Conservation (phyloP, 495 filamentous ascomycete genomes). For the Neurospora intermedia region DNA sequence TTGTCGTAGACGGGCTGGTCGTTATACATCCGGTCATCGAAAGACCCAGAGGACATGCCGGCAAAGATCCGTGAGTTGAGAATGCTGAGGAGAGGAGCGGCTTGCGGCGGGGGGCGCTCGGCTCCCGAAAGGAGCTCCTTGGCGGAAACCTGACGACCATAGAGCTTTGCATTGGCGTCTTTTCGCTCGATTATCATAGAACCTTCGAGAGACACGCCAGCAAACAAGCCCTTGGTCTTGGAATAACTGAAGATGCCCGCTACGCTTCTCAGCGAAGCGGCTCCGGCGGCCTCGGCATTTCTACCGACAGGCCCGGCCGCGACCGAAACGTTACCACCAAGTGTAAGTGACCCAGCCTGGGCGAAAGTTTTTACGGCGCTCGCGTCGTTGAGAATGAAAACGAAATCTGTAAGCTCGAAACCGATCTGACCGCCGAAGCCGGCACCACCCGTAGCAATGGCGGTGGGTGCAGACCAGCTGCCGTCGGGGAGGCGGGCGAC, state of each 20-base stretch:
- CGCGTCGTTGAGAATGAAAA: constrained; percentile 95
- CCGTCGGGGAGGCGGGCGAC: constrained; percentile 89
- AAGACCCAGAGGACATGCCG: constrained; percentile 40
- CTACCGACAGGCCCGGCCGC: constrained; percentile 88
- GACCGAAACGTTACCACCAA: constrained; percentile 93
- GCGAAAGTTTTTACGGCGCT: constrained; percentile 90
- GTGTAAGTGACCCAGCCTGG: constrained; percentile 77
- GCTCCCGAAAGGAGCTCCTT: constrained; percentile 66
- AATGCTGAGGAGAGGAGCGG: constrained; percentile 73
- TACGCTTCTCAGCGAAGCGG: constrained; percentile 79
- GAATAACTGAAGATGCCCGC: constrained; percentile 91
- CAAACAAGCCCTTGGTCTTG: constrained; percentile 95
- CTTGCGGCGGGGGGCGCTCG: constrained; percentile 67
- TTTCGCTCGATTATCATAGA: constrained; percentile 82
- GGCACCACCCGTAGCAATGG: constrained; percentile 80
- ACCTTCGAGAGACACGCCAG: constrained; percentile 89
- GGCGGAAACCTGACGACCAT: constrained; percentile 73
- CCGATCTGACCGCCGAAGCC: constrained; percentile 96
- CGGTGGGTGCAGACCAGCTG: constrained; percentile 86
- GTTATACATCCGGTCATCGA: constrained; percentile 75
- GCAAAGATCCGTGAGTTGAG: constrained; percentile 76
- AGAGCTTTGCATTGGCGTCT: constrained; percentile 95
- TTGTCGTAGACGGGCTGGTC: constrained; percentile 90
- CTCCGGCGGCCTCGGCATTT: constrained; percentile 93
- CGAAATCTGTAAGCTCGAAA: constrained; percentile 95